Evolutionary conservation across 805 yeast species (phyloP).

Genomic region (Sugiyamaella chiloensis): DNA sequence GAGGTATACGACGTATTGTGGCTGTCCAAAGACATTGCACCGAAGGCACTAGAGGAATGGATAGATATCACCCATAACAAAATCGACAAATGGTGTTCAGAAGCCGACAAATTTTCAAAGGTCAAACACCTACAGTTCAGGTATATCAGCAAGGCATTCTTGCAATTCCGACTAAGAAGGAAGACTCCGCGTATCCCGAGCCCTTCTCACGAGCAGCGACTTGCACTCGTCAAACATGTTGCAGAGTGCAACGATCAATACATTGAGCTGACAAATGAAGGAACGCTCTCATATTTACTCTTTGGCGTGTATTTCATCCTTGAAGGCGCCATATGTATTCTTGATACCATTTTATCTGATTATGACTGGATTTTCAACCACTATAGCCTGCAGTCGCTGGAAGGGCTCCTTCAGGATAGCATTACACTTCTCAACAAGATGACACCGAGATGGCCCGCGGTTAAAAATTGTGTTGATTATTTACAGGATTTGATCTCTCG

Average conservation of each 20-base stretch:
- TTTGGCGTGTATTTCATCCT: constrained; percentile 1
- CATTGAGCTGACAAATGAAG: not conserved
- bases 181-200: not conserved
- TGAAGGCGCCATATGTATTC: constrained; percentile 1
- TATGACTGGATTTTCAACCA: constrained; percentile 4
- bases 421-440: not conserved
- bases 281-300: not conserved
- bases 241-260: constrained; percentile 1
- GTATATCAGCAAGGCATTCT: constrained; percentile 1
- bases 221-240: not conserved
- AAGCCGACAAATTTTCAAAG: constrained; percentile 2
- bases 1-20: constrained; percentile 1
- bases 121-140: not conserved
- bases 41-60: not conserved
- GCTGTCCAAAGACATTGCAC: constrained; percentile 1
- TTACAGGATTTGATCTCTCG: constrained; percentile 1
- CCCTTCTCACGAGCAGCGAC: not conserved
- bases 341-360: not conserved
- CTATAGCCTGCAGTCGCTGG: constrained; percentile 3
- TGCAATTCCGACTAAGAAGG: constrained; percentile 1
- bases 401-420: not conserved
- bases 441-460: not conserved
- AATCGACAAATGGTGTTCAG: constrained; percentile 1
- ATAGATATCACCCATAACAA: not conserved
- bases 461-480: not conserved